phyloP scores from a whole-genome alignment of 345 rosid genomes.

The Durio zibethinus region DNA sequence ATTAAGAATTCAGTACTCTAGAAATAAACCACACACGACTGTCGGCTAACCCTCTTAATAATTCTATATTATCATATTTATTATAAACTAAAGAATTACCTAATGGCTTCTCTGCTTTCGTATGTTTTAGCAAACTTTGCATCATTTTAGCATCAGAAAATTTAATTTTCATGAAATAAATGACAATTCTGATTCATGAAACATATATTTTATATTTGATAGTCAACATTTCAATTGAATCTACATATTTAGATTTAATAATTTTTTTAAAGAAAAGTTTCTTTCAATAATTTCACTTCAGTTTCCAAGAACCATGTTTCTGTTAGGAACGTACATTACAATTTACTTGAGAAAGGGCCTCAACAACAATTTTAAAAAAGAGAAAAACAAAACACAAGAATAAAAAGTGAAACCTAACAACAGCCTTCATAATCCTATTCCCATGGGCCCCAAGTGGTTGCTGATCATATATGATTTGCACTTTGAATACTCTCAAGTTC shows the following conservation, averaged over 20 bases:
- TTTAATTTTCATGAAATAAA: too few species aligned
- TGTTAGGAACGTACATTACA: neutral
- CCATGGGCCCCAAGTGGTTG: neutral
- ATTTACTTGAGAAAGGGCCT: neutral
- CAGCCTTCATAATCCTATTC: neutral
- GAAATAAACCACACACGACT: too few species aligned
- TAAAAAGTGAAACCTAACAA: neutral
- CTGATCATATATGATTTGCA: neutral
- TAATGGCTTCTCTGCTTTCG: neutral
- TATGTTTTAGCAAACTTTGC: too few species aligned
- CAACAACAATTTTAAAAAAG: neutral
- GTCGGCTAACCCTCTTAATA: too few species aligned
- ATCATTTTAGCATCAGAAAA: too few species aligned
- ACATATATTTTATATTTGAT: neutral
- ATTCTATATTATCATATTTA: neutral
- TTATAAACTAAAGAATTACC: neutral
- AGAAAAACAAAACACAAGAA: neutral
- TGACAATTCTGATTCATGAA: neutral
- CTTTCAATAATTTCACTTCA: neutral
- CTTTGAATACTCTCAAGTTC: neutral
- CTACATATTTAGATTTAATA: neutral
- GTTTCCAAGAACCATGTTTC: neutral
- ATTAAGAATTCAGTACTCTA: too few species aligned
- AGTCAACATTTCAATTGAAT: neutral
- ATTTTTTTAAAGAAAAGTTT: neutral